Conservation (phyloP, 208 protist species). For the Acanthamoeba culbertsoni region DNA sequence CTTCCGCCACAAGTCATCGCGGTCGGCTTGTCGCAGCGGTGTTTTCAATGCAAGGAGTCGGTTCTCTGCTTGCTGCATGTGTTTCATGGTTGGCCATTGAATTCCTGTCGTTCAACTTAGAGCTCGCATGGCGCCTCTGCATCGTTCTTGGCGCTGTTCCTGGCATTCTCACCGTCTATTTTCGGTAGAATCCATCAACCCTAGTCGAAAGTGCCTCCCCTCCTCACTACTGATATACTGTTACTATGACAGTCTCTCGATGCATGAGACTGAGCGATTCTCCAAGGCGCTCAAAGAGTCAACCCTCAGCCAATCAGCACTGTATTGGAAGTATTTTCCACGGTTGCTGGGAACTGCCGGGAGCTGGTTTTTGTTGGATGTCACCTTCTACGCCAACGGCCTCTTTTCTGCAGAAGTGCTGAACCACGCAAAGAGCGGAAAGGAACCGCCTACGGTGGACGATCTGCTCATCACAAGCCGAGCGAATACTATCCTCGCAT, state of each 20-base stretch:
- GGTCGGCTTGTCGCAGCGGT: slow-evolving; percentile 68
- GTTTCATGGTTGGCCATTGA: neutral
- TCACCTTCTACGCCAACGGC: slow-evolving; percentile 82
- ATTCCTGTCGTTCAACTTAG: neutral
- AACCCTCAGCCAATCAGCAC: neutral
- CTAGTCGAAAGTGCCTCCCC: too few species aligned
- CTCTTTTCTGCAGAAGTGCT: slow-evolving; percentile 71
- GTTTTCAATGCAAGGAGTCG: slow-evolving; percentile 79
- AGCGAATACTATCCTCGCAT: neutral
- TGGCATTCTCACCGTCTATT: slow-evolving; percentile 68
- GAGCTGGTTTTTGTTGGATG: slow-evolving; percentile 84
- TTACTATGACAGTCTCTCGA: neutral
- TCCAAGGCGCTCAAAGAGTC: neutral
- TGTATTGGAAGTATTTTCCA: neutral
- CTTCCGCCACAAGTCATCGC: neutral
- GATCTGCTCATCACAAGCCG: neutral
- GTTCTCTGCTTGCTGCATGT: slow-evolving; percentile 64
- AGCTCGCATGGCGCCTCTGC: slow-evolving; percentile 62
- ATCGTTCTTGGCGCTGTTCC: slow-evolving; percentile 75
- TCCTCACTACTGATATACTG: too few species aligned
- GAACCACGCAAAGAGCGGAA: neutral
- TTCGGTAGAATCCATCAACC: too few species aligned
- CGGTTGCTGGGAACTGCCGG: slow-evolving; percentile 76
- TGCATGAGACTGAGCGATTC: neutral
- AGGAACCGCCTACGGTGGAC: neutral